Conservation (phyloP, 2,329 filamentous ascomycete genomes). For the Thielaviopsis punctulata region DNA sequence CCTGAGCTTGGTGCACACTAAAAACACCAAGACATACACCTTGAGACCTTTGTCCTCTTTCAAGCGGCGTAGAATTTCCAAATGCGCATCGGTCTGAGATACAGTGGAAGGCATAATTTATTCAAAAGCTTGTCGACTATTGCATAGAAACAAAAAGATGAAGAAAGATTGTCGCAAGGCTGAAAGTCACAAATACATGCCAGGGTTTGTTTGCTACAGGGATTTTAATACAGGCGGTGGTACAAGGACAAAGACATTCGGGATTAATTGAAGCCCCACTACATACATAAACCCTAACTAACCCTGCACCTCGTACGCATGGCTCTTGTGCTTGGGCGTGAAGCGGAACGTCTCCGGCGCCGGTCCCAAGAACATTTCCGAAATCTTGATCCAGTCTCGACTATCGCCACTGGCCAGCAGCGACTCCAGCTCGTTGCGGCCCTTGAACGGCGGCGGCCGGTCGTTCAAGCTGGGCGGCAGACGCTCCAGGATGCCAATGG, state of each 20-base stretch:
- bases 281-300: no score
- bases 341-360: slow-evolving; percentile 84
- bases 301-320: slow-evolving; percentile 61
- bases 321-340: slow-evolving; percentile 94
- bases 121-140: neutral
- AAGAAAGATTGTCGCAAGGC: neutral
- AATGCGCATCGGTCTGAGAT: neutral
- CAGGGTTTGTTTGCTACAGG: no score
- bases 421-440: slow-evolving; percentile 85
- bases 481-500: slow-evolving; percentile 72
- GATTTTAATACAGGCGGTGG: no score
- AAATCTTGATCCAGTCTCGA: slow-evolving; percentile 97
- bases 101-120: neutral
- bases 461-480: slow-evolving; percentile 82
- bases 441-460: slow-evolving; percentile 65
- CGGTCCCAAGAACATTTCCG: slow-evolving; percentile 94
- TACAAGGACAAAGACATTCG: neutral
- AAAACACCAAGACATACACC: neutral
- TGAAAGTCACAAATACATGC: no score
- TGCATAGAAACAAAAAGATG: neutral
- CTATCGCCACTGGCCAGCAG: slow-evolving; percentile 80
- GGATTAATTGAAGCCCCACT: no score
- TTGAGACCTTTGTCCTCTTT: neutral
- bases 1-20: neutral
- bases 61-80: neutral